Conservation (phyloP, 345 rosid species). For the Citrus hindsii region DNA sequence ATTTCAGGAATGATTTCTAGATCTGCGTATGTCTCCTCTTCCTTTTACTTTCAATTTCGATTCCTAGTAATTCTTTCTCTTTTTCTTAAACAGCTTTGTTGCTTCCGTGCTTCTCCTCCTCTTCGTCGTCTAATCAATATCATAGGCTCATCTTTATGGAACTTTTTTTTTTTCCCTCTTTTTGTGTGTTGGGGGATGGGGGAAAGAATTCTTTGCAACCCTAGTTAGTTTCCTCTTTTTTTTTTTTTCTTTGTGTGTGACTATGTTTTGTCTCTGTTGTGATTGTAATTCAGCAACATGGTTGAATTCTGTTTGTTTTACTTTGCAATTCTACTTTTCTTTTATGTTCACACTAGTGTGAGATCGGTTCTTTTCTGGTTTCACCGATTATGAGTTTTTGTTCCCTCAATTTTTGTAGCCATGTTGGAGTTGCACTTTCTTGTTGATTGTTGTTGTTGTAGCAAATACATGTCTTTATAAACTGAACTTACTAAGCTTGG, state of each 20-base stretch:
- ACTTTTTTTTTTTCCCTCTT: not conserved
- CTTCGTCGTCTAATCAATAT: no score
- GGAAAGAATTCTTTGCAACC: not conserved
- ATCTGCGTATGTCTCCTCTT: slow-evolving; percentile 24
- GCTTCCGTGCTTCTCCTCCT: not conserved
- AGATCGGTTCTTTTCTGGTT: not conserved
- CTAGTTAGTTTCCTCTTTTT: not conserved
- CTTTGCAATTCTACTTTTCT: not conserved
- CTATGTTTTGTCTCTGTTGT: not conserved
- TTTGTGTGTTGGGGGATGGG: not conserved
- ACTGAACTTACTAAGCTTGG: not conserved
- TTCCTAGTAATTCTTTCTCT: not conserved
- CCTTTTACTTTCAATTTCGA: not conserved
- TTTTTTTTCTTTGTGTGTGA: not conserved
- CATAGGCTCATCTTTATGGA: no score
- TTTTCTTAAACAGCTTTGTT: not conserved
- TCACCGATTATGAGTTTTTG: not conserved
- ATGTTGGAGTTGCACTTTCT: not conserved
- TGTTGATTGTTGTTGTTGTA: not conserved
- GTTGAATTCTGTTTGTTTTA: not conserved
- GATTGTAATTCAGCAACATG: not conserved
- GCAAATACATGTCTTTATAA: not conserved
- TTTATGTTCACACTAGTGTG: not conserved
- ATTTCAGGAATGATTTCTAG: slow-evolving; percentile 7
- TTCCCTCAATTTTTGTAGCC: not conserved